Conservation (phyloP, 1,284 basidiomycete genomes). For the Stereum hirsutum region DNA sequence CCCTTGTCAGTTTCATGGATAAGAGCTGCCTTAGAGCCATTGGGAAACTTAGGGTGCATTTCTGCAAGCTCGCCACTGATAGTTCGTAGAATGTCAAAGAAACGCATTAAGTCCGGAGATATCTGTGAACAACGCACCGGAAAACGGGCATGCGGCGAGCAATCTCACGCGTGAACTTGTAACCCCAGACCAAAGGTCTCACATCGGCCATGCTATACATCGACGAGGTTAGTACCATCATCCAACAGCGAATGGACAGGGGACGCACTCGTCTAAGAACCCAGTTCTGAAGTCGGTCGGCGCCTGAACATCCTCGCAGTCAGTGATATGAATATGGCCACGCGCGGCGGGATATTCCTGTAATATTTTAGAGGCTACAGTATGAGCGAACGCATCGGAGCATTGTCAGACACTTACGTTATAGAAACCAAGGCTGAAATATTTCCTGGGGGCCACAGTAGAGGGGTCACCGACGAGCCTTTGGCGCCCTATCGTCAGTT, state of each 20-base stretch:
- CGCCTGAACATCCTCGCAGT: slow-evolving; percentile 24
- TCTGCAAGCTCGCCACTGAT: slow-evolving; percentile 39
- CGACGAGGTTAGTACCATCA: neutral
- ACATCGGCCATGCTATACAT: slow-evolving; percentile 40
- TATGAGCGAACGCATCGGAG: no score
- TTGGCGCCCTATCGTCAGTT: neutral
- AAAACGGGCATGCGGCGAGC: slow-evolving; percentile 46
- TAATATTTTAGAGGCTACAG: no score
- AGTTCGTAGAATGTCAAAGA: no score
- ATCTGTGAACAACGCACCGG: no score
- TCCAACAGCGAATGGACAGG: neutral
- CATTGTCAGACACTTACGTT: neutral
- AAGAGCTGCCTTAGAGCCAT: slow-evolving; percentile 32
- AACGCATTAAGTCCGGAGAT: no score
- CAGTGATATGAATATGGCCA: slow-evolving; percentile 35
- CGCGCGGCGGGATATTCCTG: slow-evolving; percentile 26
- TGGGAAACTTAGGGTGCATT: slow-evolving; percentile 40
- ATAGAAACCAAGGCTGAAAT: slow-evolving; percentile 22
- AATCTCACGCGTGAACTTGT: slow-evolving; percentile 51
- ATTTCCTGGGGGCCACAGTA: slow-evolving; percentile 18
- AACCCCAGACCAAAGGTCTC: slow-evolving; percentile 39
- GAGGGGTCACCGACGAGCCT: slow-evolving; percentile 21
- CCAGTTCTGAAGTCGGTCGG: slow-evolving; percentile 25
- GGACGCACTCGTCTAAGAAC: slow-evolving; percentile 16
- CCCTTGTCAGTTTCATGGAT: slow-evolving; percentile 12